Evolutionary conservation across 805 yeast species (phyloP).

Genomic region (Saccharomycopsis sp.): DNA sequence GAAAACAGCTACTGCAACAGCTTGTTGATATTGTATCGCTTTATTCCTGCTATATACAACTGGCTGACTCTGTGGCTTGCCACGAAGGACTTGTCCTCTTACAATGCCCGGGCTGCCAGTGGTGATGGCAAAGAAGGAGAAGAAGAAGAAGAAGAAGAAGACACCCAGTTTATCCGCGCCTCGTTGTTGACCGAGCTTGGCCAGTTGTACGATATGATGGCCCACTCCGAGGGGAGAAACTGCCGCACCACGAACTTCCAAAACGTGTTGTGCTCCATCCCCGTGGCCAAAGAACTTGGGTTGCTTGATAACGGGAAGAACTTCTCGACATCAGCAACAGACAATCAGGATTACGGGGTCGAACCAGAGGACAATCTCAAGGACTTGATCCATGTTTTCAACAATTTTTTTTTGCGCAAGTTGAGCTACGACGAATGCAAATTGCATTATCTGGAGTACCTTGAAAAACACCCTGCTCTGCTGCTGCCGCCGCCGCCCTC

Average conservation of each 20-base stretch:
- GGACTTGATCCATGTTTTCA: constrained; percentile 43
- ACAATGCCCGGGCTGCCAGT: constrained; percentile 18
- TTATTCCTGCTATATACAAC: constrained; percentile 65
- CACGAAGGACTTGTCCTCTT: constrained; percentile 40
- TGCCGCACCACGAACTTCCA: constrained; percentile 80
- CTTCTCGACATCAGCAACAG: background rate
- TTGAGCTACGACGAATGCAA: constrained; percentile 41
- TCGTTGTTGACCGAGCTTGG: constrained; percentile 77
- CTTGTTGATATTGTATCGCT: constrained; percentile 69
- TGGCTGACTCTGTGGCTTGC: constrained; percentile 45
- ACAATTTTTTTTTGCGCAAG: constrained; percentile 47
- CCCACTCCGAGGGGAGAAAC: constrained; percentile 67
- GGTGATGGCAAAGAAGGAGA: constrained; percentile 2
- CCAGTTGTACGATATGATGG: constrained; percentile 84
- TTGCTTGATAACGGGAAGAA: constrained; percentile 34
- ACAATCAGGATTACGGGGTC: too few relatives aligned
- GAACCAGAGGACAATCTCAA: constrained; percentile 36
- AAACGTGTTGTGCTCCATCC: constrained; percentile 36
- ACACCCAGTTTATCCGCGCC: too few relatives aligned
- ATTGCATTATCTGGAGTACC: too few relatives aligned
- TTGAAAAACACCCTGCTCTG: too few relatives aligned
- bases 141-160: background rate
- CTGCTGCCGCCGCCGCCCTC: too few relatives aligned
- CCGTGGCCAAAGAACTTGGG: constrained; percentile 44
- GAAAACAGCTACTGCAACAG: constrained; percentile 75